These are phyloP conservation scores for Penicillium alfredii DNA, from an alignment of 495 filamentous ascomycete species.

Conservation along the genomic window DNA sequence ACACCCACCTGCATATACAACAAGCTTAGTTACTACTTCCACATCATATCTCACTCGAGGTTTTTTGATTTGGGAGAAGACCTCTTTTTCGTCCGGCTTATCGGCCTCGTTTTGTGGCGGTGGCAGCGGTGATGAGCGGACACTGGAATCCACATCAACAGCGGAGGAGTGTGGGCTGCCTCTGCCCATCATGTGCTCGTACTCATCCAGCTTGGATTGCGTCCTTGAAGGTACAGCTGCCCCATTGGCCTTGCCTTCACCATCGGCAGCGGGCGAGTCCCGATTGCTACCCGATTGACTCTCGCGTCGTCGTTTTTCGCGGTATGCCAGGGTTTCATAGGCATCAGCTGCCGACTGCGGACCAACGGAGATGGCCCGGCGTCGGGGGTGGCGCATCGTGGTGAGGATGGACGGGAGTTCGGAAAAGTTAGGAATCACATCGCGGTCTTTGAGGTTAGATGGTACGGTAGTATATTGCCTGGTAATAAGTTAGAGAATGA, in stretches of 20 bases:
- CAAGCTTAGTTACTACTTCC: slow-evolving; percentile 91
- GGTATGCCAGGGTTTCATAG: slow-evolving; percentile 91
- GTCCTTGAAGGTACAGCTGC: slow-evolving; percentile 18
- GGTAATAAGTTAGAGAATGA: background rate
- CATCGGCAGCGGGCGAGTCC: slow-evolving; percentile 21
- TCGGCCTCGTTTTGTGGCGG: slow-evolving; percentile 28
- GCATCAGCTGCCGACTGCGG: slow-evolving; percentile 95
- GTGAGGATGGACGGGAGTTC: slow-evolving; percentile 75
- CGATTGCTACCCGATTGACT: slow-evolving; percentile 46
- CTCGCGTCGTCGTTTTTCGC: slow-evolving; percentile 73
- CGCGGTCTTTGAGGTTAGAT: slow-evolving; percentile 68
- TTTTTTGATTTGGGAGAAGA: slow-evolving; percentile 78
- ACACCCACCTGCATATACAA: slow-evolving; percentile 88
- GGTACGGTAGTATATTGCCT: slow-evolving; percentile 85
- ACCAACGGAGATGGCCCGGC: slow-evolving; percentile 81
- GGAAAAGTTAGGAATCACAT: slow-evolving; percentile 76
- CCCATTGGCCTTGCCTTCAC: slow-evolving; percentile 13
- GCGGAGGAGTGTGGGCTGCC: slow-evolving; percentile 33
- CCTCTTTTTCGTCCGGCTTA: slow-evolving; percentile 62
- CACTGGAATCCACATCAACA: slow-evolving; percentile 16
- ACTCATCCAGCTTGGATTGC: slow-evolving; percentile 49
- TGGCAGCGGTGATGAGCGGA: slow-evolving; percentile 23
- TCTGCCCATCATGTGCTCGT: slow-evolving; percentile 65
- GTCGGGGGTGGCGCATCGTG: slow-evolving; percentile 71
- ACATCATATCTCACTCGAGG: slow-evolving; percentile 94